These are phyloP conservation scores for Citrus australasica DNA, from an alignment of 345 rosid species.

Conservation along the genomic window DNA sequence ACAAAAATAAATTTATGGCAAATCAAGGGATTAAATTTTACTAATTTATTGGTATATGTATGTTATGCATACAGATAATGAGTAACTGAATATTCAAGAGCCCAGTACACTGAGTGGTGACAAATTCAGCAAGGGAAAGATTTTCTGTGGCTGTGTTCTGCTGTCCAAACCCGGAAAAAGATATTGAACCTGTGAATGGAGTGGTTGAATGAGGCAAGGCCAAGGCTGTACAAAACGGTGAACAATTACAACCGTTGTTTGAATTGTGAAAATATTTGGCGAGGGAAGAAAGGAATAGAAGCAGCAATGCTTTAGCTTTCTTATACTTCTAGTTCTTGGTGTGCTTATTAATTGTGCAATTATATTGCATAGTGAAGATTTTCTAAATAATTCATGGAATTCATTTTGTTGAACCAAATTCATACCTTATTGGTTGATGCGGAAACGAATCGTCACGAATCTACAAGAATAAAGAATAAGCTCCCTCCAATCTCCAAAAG, in stretches of 20 bases:
- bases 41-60: not conserved
- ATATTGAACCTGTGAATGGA: conserved; percentile 32
- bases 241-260: conserved; percentile 34
- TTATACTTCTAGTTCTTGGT: not conserved
- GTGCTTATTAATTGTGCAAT: too few species aligned
- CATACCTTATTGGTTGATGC: too few species aligned
- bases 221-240: conserved; percentile 42
- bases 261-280: conserved; percentile 37
- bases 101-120: conserved; percentile 6
- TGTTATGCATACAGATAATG: conserved; percentile 34
- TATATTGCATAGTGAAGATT: too few species aligned
- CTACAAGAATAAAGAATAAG: too few species aligned
- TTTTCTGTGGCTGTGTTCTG: conserved; percentile 46
- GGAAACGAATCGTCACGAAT: too few species aligned
- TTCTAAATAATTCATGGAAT: too few species aligned
- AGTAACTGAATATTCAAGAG: conserved; percentile 67
- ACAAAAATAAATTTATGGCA: too few species aligned
- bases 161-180: conserved; percentile 32
- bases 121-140: conserved; percentile 14
- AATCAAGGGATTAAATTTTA: not conserved
- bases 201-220: conserved; percentile 38
- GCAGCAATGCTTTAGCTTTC: conserved; percentile 30
- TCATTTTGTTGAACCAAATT: too few species aligned
- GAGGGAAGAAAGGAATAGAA: conserved; percentile 47
- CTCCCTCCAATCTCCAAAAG: too few species aligned